Percentiles rank a stretch among this genome's conserved stretches.
Conservation (phyloP, 164 flowering plant genomes). For the Aristolochia californica region DNA sequence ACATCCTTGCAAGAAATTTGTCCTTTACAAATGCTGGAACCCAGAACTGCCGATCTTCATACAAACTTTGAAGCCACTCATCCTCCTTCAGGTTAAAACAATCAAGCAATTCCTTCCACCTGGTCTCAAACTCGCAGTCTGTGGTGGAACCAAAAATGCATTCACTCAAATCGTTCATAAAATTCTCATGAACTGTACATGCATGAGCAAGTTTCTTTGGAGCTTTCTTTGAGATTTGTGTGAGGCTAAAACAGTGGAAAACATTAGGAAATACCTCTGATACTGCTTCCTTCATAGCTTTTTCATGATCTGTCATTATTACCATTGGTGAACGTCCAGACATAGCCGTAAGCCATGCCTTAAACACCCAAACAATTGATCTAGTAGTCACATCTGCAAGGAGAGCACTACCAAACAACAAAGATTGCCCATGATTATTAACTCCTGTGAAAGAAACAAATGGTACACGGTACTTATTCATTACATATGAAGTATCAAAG, state of each 20-base stretch:
- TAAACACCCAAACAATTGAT: slow-evolving; percentile 74
- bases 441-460: slow-evolving; percentile 40
- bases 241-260: slow-evolving; percentile 72
- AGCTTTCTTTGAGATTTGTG: slow-evolving; percentile 69
- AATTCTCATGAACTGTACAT: slow-evolving; percentile 42
- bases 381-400: slow-evolving; percentile 65
- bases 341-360: slow-evolving; percentile 75
- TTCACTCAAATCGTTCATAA: slow-evolving; percentile 67
- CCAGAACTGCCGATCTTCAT: slow-evolving; percentile 11
- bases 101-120: slow-evolving; percentile 6
- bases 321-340: slow-evolving; percentile 58
- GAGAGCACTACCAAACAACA: slow-evolving; percentile 78
- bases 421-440: slow-evolving; percentile 40
- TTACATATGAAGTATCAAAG: slow-evolving; percentile 34
- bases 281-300: slow-evolving; percentile 55
- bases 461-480: slow-evolving; percentile 24
- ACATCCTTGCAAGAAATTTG: slow-evolving; percentile 12
- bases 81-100: slow-evolving; percentile 2
- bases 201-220: slow-evolving; percentile 64
- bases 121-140: slow-evolving; percentile 7
- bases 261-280: slow-evolving; percentile 64
- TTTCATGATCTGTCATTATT: slow-evolving; percentile 73
- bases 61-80: slow-evolving; percentile 7
- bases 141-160: slow-evolving; percentile 19
- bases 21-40: slow-evolving; percentile 8